phyloP scores from a whole-genome alignment of 2,329 filamentous ascomycete genomes.

The Monascus ruber region DNA sequence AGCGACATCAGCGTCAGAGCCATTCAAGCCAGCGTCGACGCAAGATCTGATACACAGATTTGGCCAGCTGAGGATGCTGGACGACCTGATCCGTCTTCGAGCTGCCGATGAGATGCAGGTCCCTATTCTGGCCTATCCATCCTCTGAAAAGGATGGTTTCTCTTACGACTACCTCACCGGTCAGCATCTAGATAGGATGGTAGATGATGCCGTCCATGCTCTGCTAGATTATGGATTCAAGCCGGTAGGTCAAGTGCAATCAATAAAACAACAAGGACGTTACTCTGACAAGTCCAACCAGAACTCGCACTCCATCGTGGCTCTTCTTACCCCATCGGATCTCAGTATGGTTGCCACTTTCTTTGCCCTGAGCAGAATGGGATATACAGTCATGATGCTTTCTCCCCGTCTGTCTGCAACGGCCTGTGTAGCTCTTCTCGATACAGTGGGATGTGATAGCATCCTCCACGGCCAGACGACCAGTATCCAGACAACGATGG shows the following conservation, averaged over 20 bases:
- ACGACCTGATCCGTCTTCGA: conserved; percentile 32
- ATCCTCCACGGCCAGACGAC: conserved; percentile 27
- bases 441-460: conserved; percentile 21
- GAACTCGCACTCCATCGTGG: conserved; percentile 16
- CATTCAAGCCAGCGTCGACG: background rate
- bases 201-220: conserved; percentile 24
- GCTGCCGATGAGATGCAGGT: conserved; percentile 27
- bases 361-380: conserved; percentile 35
- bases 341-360: conserved; percentile 33
- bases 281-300: conserved; percentile 2
- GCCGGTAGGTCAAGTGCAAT: conserved; percentile 5
- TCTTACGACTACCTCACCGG: conserved; percentile 34
- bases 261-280: conserved; percentile 2
- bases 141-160: conserved; percentile 16
- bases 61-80: conserved; percentile 30
- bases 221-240: conserved; percentile 21
- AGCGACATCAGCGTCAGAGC: background rate
- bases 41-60: conserved; percentile 18
- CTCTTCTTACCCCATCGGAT: conserved; percentile 31
- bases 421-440: conserved; percentile 31
- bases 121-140: conserved; percentile 33
- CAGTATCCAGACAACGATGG: conserved; percentile 22
- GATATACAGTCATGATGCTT: conserved; percentile 33
- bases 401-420: conserved; percentile 32
- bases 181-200: conserved; percentile 29